These are phyloP conservation scores for Suillus luteus DNA, from an alignment of 768 basidiomycete genomes.

Conservation along the genomic window DNA sequence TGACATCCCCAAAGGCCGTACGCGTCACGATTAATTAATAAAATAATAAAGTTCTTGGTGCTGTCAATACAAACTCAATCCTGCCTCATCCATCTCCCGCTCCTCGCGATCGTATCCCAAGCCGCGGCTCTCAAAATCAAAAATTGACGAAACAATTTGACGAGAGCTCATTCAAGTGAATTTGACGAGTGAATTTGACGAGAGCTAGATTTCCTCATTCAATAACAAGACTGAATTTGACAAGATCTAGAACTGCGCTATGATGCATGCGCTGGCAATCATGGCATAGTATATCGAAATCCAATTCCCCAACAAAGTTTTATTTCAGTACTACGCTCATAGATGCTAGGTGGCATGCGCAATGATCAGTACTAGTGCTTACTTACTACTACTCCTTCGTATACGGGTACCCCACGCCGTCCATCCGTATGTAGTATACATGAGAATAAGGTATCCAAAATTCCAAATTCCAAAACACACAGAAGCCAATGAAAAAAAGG, in stretches of 20 bases:
- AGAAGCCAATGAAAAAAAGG: constrained; percentile 2
- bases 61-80: not conserved
- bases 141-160: no score
- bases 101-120: not conserved
- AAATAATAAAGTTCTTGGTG: not conserved
- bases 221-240: not conserved
- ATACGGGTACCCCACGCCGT: not conserved
- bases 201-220: no score
- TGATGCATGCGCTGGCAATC: not conserved
- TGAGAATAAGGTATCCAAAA: constrained; percentile 4
- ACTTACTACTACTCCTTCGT: not conserved
- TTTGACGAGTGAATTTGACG: no score
- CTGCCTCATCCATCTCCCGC: not conserved
- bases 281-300: not conserved
- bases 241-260: no score
- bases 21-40: not conserved
- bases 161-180: no score
- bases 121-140: not conserved
- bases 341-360: no score
- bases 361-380: constrained; percentile 3
- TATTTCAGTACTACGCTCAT: no score
- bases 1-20: not conserved
- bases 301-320: not conserved
- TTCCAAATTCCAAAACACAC: no score
- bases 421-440: not conserved